phyloP scores from a whole-genome alignment of 176 grass and related monocot species.

The Musa troglodytarum region DNA sequence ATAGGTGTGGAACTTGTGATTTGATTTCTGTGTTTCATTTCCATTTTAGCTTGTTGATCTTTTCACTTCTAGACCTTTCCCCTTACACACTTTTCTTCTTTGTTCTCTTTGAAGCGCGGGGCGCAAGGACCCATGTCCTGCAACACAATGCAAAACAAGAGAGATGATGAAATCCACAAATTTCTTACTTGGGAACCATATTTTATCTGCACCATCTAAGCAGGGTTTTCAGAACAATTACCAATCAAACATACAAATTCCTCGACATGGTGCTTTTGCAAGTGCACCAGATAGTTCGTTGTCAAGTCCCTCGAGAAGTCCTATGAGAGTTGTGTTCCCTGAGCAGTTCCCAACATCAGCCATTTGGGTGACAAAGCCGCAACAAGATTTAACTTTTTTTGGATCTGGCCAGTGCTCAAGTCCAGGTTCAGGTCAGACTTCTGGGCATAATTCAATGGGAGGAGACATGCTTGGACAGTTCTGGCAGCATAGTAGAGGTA shows the following conservation, averaged over 20 bases:
- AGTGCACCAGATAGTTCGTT: conserved; percentile 89
- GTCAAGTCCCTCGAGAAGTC: conserved; percentile 91
- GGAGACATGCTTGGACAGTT: conserved; percentile 84
- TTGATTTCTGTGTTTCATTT: not conserved
- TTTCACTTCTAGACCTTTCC: conserved; percentile 6
- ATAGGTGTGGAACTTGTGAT: conserved; percentile 5
- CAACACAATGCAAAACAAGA: conserved; percentile 35
- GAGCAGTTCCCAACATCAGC: conserved; percentile 86
- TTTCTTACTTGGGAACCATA: conserved; percentile 41
- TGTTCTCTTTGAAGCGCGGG: conserved; percentile 41
- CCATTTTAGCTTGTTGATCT: not conserved
- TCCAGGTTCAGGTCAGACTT: conserved; percentile 92
- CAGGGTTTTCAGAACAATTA: conserved; percentile 33
- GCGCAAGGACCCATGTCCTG: conserved; percentile 41
- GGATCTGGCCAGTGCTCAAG: conserved; percentile 96
- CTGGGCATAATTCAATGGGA: conserved; percentile 96
- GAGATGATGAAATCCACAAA: conserved; percentile 40
- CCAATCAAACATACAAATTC: conserved; percentile 48
- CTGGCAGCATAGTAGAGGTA: conserved; percentile 81
- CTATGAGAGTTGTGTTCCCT: conserved; percentile 57
- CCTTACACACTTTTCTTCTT: conserved; percentile 20
- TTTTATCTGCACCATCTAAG: conserved; percentile 49
- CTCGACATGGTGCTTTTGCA: conserved; percentile 47
- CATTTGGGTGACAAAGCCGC: conserved; percentile 64
- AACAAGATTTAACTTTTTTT: conserved; percentile 67